Percentiles rank a stretch among this genome's conserved stretches.
Evolutionary conservation across 2,329 filamentous ascomycete genomes (phyloP).

Genomic region (Sporothrix humicola): DNA sequence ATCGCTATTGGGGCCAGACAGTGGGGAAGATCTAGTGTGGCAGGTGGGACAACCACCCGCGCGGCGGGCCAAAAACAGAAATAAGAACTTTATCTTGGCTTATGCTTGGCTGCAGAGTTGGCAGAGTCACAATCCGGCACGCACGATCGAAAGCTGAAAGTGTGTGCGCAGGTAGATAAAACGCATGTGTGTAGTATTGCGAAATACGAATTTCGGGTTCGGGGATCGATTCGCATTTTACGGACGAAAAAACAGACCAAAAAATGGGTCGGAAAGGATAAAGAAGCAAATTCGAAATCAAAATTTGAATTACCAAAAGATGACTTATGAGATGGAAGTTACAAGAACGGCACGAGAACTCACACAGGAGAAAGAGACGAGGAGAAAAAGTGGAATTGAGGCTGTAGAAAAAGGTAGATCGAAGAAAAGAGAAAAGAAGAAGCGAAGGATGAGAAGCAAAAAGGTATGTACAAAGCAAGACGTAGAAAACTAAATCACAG

Average conservation of each 20-base stretch:
- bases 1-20: not conserved
- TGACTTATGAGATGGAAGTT: no score
- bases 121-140: not conserved
- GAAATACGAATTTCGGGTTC: not conserved
- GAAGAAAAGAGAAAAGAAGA: not conserved
- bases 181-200: not conserved
- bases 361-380: not conserved
- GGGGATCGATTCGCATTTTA: not conserved
- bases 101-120: no score
- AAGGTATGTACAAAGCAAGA: constrained; percentile 9
- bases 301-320: not conserved
- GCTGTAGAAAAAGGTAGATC: not conserved
- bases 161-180: not conserved
- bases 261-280: not conserved
- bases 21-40: not conserved
- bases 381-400: not conserved
- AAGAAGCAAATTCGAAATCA: not conserved
- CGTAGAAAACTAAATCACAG: not conserved
- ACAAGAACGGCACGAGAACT: no score
- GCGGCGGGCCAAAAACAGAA: constrained; percentile 15
- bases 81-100: constrained; percentile 15
- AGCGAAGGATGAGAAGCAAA: not conserved
- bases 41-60: constrained; percentile 4
- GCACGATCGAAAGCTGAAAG: not conserved
- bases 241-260: not conserved